phyloP scores from a whole-genome alignment of 441 rosid species.

The Euphorbia corollata region DNA sequence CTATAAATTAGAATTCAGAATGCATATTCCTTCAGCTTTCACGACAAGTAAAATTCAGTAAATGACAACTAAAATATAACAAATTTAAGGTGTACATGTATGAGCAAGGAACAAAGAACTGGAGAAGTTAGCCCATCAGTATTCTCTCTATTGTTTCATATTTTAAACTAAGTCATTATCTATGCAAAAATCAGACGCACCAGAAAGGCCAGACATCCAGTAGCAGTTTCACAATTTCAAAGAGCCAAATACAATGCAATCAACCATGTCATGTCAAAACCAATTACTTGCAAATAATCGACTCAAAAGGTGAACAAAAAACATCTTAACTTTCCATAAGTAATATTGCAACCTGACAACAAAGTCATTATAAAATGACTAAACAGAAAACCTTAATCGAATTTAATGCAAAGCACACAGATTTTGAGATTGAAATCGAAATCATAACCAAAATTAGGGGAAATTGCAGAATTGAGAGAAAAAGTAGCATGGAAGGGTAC shows the following conservation, averaged over 20 bases:
- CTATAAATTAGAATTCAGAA: neutral
- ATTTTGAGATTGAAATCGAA: neutral
- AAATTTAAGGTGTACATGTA: neutral
- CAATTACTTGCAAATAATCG: neutral
- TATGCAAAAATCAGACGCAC: neutral
- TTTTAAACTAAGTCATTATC: neutral
- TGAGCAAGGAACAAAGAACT: neutral
- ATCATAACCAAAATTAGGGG: neutral
- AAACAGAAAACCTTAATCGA: neutral
- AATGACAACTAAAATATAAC: conserved; percentile 1
- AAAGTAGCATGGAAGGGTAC: conserved; percentile 63
- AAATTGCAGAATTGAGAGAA: neutral
- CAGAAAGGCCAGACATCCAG: neutral
- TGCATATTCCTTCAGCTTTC: neutral
- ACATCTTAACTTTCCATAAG: neutral
- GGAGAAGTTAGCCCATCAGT: too few species aligned
- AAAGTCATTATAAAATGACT: neutral
- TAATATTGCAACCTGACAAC: neutral
- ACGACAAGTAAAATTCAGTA: neutral
- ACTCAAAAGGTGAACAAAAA: neutral
- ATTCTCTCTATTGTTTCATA: neutral
- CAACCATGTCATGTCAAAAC: neutral
- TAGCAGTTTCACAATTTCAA: too few species aligned
- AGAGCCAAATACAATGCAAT: neutral
- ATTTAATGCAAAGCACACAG: conserved; percentile 6